Base-by-base conservation (phyloP, 768 basidiomycete genomes). In the Tubosaeta brunneosetosa region DNA sequence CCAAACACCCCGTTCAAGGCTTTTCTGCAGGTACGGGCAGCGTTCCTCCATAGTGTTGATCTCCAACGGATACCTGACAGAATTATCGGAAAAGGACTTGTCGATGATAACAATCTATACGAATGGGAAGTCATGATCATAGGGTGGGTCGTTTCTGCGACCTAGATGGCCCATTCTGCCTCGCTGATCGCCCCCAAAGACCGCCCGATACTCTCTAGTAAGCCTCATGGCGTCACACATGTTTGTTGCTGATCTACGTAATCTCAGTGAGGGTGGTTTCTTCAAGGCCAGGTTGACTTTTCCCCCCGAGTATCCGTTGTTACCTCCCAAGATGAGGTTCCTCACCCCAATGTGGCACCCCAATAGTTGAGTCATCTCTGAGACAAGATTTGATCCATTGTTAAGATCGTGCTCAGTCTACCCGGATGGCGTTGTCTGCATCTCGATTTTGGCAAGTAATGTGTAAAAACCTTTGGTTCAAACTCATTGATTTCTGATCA, bases 101-200 rank as follows among this genome's bases (percentile, higher is more conserved):
- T 94, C 43, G 93, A 98, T 68, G 95, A 97, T 53, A 80, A 84
- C 71, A 94, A 97, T 73, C 74, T 97, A 12, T 91, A 88, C 53
- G 94, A 97, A 74, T 99, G 97, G 97, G 94, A 97, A 60, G 80
- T 97, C 64, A 77, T 97, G 66, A 86, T 97, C 60, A 95, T 95
- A 65, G 92, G 93, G 92, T 94, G 57, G 53, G 83, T 72, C 44
- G 22, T 55, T 44, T 44, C 26, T 50, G 29, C 50, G 47, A 44
- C 40, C 44, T 69, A 50, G 45, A 45, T 47, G 47, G 43, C 26
- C 46, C 49, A 16, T 51, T n/a, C 46, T 41, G 26, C 33, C 32
- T 47, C 47, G 63, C 59, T 65, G 55, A 60, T 56, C 52, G 31
- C 46, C 48, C 55, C 52, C 0, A 49, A 69, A 97, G 94, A 10